phyloP scores from a whole-genome alignment of 805 yeast genomes.

The Candida yuanshanica region DNA sequence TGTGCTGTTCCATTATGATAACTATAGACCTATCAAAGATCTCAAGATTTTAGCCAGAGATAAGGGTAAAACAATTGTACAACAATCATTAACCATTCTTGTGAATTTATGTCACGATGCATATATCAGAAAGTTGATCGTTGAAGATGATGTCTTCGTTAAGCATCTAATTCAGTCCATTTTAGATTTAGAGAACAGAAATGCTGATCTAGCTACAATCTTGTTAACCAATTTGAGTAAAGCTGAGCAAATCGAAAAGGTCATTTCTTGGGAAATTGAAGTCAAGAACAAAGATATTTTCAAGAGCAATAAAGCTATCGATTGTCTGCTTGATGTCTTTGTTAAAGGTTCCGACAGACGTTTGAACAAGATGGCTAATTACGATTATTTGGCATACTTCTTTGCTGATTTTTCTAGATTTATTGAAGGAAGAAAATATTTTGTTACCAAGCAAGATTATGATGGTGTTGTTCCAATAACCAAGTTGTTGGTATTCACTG shows the following conservation, averaged over 20 bases:
- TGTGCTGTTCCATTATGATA: slow-evolving; percentile 61
- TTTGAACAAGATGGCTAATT: slow-evolving; percentile 67
- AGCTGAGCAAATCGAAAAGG: slow-evolving; percentile 51
- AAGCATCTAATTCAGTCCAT: slow-evolving; percentile 44
- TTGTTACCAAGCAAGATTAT: slow-evolving; percentile 63
- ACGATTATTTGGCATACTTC: slow-evolving; percentile 78
- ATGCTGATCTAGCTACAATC: slow-evolving; percentile 80
- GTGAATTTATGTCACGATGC: slow-evolving; percentile 76
- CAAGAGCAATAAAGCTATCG: slow-evolving; percentile 56
- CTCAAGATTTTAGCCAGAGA: slow-evolving; percentile 55
- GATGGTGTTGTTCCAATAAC: slow-evolving; percentile 75
- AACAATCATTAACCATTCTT: slow-evolving; percentile 70
- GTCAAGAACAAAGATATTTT: slow-evolving; percentile 42
- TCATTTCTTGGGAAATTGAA: slow-evolving; percentile 37
- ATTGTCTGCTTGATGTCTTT: slow-evolving; percentile 82
- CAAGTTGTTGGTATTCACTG: slow-evolving; percentile 79
- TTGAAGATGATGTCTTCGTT: slow-evolving; percentile 54
- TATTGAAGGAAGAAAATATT: slow-evolving; percentile 66
- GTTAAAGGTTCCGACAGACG: slow-evolving; percentile 76
- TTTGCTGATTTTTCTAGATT: slow-evolving; percentile 88
- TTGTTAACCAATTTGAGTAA: slow-evolving; percentile 83
- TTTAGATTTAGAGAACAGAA: slow-evolving; percentile 49
- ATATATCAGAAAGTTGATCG: slow-evolving; percentile 57
- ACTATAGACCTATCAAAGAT: slow-evolving; percentile 66
- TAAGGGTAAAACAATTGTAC: slow-evolving; percentile 48